Evolutionary conservation across 768 basidiomycete genomes (phyloP).

Genomic region (Krasilnikovozyma curviuscula): DNA sequence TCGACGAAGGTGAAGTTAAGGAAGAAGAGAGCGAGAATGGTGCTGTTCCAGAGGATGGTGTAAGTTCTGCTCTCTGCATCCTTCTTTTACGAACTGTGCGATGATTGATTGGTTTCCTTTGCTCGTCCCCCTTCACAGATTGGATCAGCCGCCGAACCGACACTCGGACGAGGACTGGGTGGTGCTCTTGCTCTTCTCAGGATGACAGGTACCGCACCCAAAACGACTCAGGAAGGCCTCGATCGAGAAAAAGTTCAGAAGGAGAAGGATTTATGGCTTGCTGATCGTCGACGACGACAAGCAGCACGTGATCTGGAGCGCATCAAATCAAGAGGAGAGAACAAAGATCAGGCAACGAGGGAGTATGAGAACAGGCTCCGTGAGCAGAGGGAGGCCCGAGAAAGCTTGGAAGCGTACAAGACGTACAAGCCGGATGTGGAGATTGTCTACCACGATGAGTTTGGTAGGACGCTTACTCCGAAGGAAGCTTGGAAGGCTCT

Average conservation of each 20-base stretch:
- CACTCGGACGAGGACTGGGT: conserved; percentile 64
- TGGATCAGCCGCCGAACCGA: conserved; percentile 40
- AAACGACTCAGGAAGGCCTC: conserved; percentile 40
- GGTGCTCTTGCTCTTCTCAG: conserved; percentile 63
- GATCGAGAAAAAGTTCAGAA: conserved; percentile 67
- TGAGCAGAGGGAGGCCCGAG: conserved; percentile 75
- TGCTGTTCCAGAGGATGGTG: conserved; percentile 7
- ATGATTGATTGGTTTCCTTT: neutral
- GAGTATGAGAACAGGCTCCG: conserved; percentile 85
- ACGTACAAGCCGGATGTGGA: conserved; percentile 94
- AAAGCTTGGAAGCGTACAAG: conserved; percentile 63
- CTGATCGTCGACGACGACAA: conserved; percentile 55
- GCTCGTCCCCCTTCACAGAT: neutral
- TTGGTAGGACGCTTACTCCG: conserved; percentile 63
- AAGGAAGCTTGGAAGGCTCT: conserved; percentile 99
- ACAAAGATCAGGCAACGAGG: conserved; percentile 78
- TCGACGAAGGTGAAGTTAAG: conserved; percentile 52
- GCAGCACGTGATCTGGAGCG: conserved; percentile 64
- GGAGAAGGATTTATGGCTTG: conserved; percentile 75
- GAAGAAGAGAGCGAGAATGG: conserved; percentile 31
- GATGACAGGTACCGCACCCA: conserved; percentile 58
- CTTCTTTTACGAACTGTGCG: neutral
- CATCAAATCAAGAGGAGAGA: conserved; percentile 43
- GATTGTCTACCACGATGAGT: conserved; percentile 91
- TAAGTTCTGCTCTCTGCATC: neutral